These are phyloP conservation scores for Aspergillus floridensis DNA, from an alignment of 2,329 filamentous ascomycete species.

Conservation along the genomic window DNA sequence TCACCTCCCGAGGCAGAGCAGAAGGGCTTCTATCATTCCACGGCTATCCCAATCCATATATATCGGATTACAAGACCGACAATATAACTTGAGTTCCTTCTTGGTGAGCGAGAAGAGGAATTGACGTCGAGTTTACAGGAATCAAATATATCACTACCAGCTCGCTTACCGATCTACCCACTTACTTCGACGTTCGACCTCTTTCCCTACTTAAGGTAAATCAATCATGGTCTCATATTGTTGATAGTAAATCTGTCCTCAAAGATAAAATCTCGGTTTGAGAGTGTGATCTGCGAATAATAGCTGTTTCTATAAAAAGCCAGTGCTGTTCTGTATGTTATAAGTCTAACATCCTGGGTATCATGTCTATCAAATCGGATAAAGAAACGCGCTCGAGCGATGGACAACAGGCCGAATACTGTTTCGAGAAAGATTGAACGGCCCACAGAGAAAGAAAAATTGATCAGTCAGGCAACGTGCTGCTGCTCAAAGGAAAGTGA, in stretches of 20 bases:
- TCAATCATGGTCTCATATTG: too few species aligned
- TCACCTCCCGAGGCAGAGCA: slow-evolving; percentile 45
- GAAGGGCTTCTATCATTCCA: slow-evolving; percentile 49
- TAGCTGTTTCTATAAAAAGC: background rate
- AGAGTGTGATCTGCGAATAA: background rate
- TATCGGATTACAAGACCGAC: slow-evolving; percentile 30
- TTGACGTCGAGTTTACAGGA: too few species aligned
- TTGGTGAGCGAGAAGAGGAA: background rate
- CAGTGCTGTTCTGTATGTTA: background rate
- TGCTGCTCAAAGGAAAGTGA: background rate
- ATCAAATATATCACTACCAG: too few species aligned
- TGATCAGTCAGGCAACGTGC: background rate
- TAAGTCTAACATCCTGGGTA: background rate
- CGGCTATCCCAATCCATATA: slow-evolving; percentile 37
- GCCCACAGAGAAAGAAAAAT: background rate
- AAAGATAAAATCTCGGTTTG: too few species aligned
- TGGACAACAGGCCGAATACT: background rate
- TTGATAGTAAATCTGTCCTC: too few species aligned
- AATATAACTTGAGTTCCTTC: background rate
- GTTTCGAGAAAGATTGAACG: background rate
- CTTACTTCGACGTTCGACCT: too few species aligned
- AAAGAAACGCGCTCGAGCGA: background rate
- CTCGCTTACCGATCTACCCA: too few species aligned
- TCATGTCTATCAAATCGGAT: background rate
- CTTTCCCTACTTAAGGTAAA: too few species aligned